phyloP scores from a whole-genome alignment of 1,284 basidiomycete genomes.

The Coniferiporia weirii region DNA sequence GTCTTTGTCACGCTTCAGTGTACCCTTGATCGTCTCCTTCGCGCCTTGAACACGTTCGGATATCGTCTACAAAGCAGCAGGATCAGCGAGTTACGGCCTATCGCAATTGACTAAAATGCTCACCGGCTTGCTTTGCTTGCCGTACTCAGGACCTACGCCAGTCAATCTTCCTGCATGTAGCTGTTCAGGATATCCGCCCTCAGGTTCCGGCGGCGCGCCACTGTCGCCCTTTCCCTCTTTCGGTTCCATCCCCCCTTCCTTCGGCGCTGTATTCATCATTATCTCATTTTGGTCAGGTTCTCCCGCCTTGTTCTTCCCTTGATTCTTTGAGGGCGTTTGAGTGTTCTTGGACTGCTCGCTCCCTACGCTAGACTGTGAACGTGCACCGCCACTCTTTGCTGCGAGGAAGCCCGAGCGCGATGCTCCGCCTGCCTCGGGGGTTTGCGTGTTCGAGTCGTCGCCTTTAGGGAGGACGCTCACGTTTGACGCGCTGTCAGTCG shows the following conservation, averaged over 20 bases:
- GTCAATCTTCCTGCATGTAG: slow-evolving; percentile 25
- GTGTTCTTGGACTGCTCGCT: not conserved
- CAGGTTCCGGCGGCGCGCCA: not conserved
- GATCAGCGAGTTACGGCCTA: too few relatives aligned
- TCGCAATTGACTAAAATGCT: not conserved
- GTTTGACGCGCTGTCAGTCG: not conserved
- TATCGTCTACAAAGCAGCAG: slow-evolving; percentile 9
- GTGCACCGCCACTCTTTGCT: too few relatives aligned
- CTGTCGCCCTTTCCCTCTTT: not conserved
- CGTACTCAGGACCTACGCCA: slow-evolving; percentile 25
- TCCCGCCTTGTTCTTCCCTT: too few relatives aligned
- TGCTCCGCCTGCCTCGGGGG: too few relatives aligned
- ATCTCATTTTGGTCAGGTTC: too few relatives aligned
- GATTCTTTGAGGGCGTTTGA: too few relatives aligned
- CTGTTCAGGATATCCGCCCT: slow-evolving; percentile 24
- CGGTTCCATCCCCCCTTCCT: slow-evolving; percentile 12
- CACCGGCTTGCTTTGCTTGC: slow-evolving; percentile 11
- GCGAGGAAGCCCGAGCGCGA: too few relatives aligned
- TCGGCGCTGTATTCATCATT: too few relatives aligned
- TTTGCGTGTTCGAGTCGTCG: not conserved
- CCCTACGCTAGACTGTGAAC: not conserved
- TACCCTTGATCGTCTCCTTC: slow-evolving; percentile 18
- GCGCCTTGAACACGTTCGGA: slow-evolving; percentile 16
- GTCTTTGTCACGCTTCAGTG: slow-evolving; percentile 14
- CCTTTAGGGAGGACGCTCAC: not conserved